Base-by-base conservation (phyloP, 2,329 filamentous ascomycete genomes). In the Aspergillus sp. region DNA sequence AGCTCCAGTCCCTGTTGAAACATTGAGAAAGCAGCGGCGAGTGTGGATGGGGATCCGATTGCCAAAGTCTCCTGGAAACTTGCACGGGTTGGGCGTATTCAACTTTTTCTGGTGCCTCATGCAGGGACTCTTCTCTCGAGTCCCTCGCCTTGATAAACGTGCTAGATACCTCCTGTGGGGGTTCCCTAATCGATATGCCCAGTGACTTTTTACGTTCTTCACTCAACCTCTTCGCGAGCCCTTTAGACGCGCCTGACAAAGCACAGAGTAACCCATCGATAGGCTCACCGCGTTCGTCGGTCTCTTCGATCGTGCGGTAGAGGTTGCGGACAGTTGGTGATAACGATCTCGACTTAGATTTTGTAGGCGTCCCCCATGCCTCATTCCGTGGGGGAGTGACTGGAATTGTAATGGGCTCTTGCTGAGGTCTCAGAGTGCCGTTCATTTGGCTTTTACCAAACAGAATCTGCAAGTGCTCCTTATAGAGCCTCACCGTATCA, bases 401-500 rank as follows among this genome's bases (percentile, higher is more conserved):
- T 14, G 50, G 48, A 15, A 52, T 14, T 40, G 55, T 9, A 21
- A 57, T 19, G 6, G 44, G 17, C 4, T 31, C 43, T 17, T 49
- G 50, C 40, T 61, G 57, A n/a, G 19, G 39, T 21, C 56, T 48
- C 19, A 48, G 27, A 21, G 31, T 40, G 27, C 17, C 31, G 9
- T 40, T 54, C 21, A 46, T 33, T n/a, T 57, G 58, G 39, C 41
- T 31, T 23, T 58, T 60, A 41, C 59, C 61, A 57, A 64, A 62
- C 27, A 49, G 68, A 19, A 59, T 60, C 41, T 74, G 70, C 41
- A 74, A 56, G 44, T 74, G 69, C 47, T 75, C 74, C 53, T 70
- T 74, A 54, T 70, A 70, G 17, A 70, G 58, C 31, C 74, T 71
- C n/a, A 71, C 64, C 11, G 64, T 65, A 57, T 77, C 74, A 24